A percentile compares a stretch with the other conserved stretches of the same genome.
phyloP scores from a whole-genome alignment of 495 filamentous ascomycete genomes.

The Stereocaulon alpinum region DNA sequence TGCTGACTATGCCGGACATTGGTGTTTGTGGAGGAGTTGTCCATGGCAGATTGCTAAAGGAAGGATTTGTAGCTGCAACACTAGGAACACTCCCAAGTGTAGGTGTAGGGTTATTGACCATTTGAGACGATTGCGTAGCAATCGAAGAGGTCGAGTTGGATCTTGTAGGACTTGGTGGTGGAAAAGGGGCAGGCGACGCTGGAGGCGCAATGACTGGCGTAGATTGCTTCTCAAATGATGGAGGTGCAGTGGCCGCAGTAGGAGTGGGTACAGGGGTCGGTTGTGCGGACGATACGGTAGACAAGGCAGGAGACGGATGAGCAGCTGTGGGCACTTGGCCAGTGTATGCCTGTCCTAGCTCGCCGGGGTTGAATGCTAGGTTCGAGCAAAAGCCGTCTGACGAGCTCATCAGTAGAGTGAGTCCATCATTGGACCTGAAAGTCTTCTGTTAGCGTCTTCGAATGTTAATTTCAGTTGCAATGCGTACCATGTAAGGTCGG shows the following conservation, averaged over 20 bases:
- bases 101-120: conserved; percentile 63
- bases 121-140: conserved; percentile 46
- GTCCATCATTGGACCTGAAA: conserved; percentile 81
- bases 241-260: conserved; percentile 49
- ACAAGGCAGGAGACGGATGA: conserved; percentile 30
- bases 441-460: neutral
- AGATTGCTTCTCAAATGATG: conserved; percentile 33
- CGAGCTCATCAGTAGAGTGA: conserved; percentile 87
- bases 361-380: conserved; percentile 70
- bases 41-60: conserved; percentile 48
- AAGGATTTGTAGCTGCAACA: conserved; percentile 58
- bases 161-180: conserved; percentile 62
- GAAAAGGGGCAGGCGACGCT: conserved; percentile 30
- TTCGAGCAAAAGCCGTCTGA: conserved; percentile 97
- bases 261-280: conserved; percentile 58
- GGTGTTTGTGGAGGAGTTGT: conserved; percentile 79
- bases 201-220: conserved; percentile 41
- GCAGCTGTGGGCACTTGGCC: conserved; percentile 49
- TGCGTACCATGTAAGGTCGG: conserved; percentile 85
- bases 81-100: conserved; percentile 63
- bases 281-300: conserved; percentile 42
- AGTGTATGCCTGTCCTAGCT: conserved; percentile 78
- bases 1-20: conserved; percentile 33
- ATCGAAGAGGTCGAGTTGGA: conserved; percentile 85
- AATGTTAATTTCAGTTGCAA: neutral